Percentiles rank a stretch among this genome's conserved stretches.
Evolutionary conservation across 306 rosid genomes (phyloP).

Genomic region (Delonix regia): DNA sequence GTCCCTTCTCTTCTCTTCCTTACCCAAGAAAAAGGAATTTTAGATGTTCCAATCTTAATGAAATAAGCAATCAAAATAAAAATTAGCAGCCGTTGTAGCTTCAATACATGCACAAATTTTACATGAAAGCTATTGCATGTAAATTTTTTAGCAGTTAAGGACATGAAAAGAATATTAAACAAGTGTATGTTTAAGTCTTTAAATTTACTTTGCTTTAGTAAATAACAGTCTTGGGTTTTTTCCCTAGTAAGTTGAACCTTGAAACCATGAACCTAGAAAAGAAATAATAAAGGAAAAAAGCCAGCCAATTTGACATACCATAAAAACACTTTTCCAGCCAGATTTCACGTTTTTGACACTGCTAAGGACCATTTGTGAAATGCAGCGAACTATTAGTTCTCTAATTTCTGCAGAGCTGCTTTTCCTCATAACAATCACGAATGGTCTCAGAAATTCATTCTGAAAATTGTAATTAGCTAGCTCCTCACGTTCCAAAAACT

Average conservation of each 20-base stretch:
- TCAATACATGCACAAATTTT: neutral
- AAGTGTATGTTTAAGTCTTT: conserved; percentile 2
- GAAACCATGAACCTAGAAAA: conserved; percentile 6
- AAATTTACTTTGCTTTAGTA: neutral
- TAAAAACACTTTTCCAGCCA: conserved; percentile 99
- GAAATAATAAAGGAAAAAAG: neutral
- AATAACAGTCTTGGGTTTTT: conserved; percentile 24
- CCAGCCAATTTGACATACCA: conserved; percentile 61
- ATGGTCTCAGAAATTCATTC: conserved; percentile 96
- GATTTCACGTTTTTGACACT: conserved; percentile 97
- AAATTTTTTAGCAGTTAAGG: neutral
- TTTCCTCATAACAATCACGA: conserved; percentile 95
- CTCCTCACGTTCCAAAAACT: conserved; percentile 98
- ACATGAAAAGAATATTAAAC: conserved; percentile 14
- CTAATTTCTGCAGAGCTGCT: conserved; percentile 88
- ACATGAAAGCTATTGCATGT: neutral
- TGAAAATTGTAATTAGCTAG: conserved; percentile 97
- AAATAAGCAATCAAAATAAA: neutral
- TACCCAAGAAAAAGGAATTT: neutral
- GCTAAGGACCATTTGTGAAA: conserved; percentile 99
- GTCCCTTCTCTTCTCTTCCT: conserved; percentile 13
- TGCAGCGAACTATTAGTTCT: conserved; percentile 94
- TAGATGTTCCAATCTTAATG: neutral
- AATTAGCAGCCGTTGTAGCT: neutral
- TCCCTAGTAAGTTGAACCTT: conserved; percentile 23